Evolutionary conservation across 2,329 filamentous ascomycete species (phyloP).

Genomic region (Pseudocercospora pini-densiflorae): DNA sequence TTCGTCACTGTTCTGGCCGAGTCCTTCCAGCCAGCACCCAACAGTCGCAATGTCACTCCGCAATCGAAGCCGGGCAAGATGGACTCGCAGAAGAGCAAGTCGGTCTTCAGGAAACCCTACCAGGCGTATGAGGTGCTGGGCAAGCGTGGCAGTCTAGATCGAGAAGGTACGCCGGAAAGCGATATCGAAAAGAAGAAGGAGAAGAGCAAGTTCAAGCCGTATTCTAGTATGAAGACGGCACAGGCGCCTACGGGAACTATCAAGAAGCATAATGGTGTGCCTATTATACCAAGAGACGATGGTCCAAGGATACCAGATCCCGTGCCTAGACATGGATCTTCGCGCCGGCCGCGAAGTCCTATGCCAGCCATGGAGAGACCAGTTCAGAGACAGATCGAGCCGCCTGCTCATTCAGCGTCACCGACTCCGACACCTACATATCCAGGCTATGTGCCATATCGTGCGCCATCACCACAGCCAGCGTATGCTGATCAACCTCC

Average conservation of each 20-base stretch:
- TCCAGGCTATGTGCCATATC: conserved; percentile 33
- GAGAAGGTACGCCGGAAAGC: conserved; percentile 37
- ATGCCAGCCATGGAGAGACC: conserved; percentile 28
- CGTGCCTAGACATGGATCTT: conserved; percentile 34
- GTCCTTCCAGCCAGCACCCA: conserved; percentile 73
- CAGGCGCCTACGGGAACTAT: conserved; percentile 41
- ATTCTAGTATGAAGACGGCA: conserved; percentile 57
- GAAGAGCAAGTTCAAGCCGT: conserved; percentile 51
- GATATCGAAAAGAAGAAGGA: conserved; percentile 38
- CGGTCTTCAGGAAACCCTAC: conserved; percentile 66
- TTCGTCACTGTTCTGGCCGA: conserved; percentile 91
- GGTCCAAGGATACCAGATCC: conserved; percentile 40
- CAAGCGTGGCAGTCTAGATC: conserved; percentile 31
- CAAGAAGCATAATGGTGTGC: conserved; percentile 30
- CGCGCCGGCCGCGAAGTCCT: conserved; percentile 31
- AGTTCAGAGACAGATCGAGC: neutral
- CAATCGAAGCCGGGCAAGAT: conserved; percentile 59
- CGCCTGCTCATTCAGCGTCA: conserved; percentile 42
- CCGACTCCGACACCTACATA: conserved; percentile 43
- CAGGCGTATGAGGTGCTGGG: conserved; percentile 59
- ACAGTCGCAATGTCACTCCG: conserved; percentile 61
- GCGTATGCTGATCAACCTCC: conserved; percentile 41
- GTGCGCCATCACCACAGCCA: conserved; percentile 36
- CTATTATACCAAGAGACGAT: conserved; percentile 30
- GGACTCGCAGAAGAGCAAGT: conserved; percentile 55